Evolutionary conservation across 2,329 filamentous ascomycete genomes (phyloP).

Genomic region (Pezizomycotina sp.): DNA sequence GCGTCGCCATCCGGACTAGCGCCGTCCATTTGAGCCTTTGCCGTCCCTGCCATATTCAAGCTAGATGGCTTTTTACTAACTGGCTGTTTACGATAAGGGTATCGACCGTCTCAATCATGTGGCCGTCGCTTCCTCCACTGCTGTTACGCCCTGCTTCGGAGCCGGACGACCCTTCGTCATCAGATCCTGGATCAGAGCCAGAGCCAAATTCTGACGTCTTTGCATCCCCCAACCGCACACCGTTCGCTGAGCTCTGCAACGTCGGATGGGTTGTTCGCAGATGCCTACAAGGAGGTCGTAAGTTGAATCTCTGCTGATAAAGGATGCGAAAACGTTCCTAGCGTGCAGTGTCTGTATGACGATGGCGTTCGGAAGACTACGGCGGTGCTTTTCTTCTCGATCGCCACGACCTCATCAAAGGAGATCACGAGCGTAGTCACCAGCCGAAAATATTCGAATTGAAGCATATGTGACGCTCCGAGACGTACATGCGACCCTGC

Average conservation of each 20-base stretch:
- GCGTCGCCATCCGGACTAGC: slow-evolving; percentile 27
- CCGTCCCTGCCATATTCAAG: slow-evolving; percentile 32
- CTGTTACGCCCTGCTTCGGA: slow-evolving; percentile 45
- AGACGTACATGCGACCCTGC: slow-evolving; percentile 86
- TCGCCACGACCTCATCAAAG: slow-evolving; percentile 91
- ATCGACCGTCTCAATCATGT: slow-evolving; percentile 37
- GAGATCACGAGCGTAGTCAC: slow-evolving; percentile 94
- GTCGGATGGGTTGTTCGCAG: slow-evolving; percentile 91
- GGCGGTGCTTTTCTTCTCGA: slow-evolving; percentile 92
- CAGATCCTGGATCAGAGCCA: slow-evolving; percentile 64
- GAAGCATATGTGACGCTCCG: slow-evolving; percentile 93
- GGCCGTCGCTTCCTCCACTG: slow-evolving; percentile 38
- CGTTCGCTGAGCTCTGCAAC: slow-evolving; percentile 48
- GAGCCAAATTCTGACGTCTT: slow-evolving; percentile 59
- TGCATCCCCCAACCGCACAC: slow-evolving; percentile 60
- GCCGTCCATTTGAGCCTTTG: slow-evolving; percentile 29
- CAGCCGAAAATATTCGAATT: slow-evolving; percentile 97
- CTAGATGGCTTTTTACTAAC: slow-evolving; percentile 59
- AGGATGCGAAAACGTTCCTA: slow-evolving; percentile 87
- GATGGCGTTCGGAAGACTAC: slow-evolving; percentile 88
- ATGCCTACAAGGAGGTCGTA: slow-evolving; percentile 96
- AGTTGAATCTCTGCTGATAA: slow-evolving; percentile 83
- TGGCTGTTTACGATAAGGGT: slow-evolving; percentile 31
- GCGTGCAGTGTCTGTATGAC: slow-evolving; percentile 93
- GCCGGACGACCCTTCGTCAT: slow-evolving; percentile 39